These are phyloP conservation scores for Colletotrichum spaethianum DNA, from an alignment of 2,329 filamentous ascomycete species.

Conservation along the genomic window DNA sequence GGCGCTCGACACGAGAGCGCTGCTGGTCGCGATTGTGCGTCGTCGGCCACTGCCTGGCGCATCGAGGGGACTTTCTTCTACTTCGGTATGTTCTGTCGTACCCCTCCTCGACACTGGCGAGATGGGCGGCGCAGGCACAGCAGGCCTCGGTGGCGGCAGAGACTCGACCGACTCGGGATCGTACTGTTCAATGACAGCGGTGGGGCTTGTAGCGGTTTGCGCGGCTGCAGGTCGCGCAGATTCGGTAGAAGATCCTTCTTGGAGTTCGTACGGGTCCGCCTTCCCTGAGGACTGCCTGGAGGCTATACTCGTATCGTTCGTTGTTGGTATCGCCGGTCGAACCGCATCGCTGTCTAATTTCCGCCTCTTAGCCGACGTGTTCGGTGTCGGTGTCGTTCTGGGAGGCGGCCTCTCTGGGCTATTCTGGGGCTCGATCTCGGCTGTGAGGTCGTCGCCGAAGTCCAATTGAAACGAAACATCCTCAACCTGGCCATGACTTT, in stretches of 20 bases:
- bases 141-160: constrained; percentile 31
- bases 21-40: constrained; percentile 54
- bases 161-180: constrained; percentile 18
- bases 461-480: constrained; percentile 73
- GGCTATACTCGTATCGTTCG: constrained; percentile 37
- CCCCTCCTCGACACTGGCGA: constrained; percentile 25
- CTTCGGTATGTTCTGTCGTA: constrained; percentile 54
- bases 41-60: constrained; percentile 70
- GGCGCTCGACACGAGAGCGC: constrained; percentile 56
- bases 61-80: constrained; percentile 67
- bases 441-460: constrained; percentile 44
- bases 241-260: constrained; percentile 49
- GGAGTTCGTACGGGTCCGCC: constrained; percentile 48
- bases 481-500: constrained; percentile 69
- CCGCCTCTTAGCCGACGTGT: constrained; percentile 64
- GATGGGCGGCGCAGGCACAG: constrained; percentile 20
- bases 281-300: constrained; percentile 16
- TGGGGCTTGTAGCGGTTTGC: constrained; percentile 41
- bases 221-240: constrained; percentile 29
- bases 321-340: not conserved
- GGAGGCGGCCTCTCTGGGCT: constrained; percentile 35
- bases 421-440: constrained; percentile 31
- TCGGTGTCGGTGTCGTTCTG: constrained; percentile 56
- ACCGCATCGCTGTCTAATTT: constrained; percentile 48
- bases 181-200: constrained; percentile 6